These are phyloP conservation scores for Phytophthora lateralis DNA, from an alignment of 352 stramenopile genomes.

Conservation along the genomic window DNA sequence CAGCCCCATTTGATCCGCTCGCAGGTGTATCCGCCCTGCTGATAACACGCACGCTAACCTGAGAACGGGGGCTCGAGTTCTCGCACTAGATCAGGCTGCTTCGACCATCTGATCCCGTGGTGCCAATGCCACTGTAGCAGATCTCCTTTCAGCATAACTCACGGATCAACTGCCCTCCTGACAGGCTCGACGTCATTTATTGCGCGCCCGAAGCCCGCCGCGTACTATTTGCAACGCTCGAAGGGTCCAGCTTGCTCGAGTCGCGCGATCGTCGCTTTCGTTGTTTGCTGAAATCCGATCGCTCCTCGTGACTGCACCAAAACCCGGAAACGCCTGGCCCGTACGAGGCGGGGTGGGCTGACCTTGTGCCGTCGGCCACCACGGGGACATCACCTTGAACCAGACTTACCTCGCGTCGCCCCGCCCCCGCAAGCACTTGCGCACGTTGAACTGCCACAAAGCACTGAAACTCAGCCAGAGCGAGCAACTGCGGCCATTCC, in stretches of 20 bases:
- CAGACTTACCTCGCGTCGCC: conserved; percentile 14
- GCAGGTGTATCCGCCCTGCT: conserved; percentile 10
- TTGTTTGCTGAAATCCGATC: conserved; percentile 11
- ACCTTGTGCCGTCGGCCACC: neutral
- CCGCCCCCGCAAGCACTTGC: conserved; percentile 13
- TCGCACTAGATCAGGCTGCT: conserved; percentile 28
- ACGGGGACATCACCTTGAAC: neutral
- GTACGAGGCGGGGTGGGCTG: conserved; percentile 3
- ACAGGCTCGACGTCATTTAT: conserved; percentile 25
- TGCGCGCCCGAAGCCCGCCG: conserved; percentile 9
- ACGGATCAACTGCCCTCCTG: neutral
- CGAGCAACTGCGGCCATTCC: conserved; percentile 9
- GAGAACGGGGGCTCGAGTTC: conserved; percentile 12
- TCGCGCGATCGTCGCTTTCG: conserved; percentile 9
- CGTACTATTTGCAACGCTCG: conserved; percentile 26
- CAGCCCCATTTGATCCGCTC: conserved; percentile 11
- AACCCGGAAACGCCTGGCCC: conserved; percentile 1
- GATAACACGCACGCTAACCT: conserved; percentile 33
- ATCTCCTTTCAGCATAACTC: conserved; percentile 28
- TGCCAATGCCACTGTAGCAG: conserved; percentile 3
- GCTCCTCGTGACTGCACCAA: conserved; percentile 3
- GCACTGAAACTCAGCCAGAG: conserved; percentile 21
- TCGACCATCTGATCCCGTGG: conserved; percentile 19
- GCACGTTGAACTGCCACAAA: conserved; percentile 12
- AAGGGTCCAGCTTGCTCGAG: conserved; percentile 19